Base-by-base conservation (phyloP, 164 flowering plant genomes). In the Macadamia integrifolia region DNA sequence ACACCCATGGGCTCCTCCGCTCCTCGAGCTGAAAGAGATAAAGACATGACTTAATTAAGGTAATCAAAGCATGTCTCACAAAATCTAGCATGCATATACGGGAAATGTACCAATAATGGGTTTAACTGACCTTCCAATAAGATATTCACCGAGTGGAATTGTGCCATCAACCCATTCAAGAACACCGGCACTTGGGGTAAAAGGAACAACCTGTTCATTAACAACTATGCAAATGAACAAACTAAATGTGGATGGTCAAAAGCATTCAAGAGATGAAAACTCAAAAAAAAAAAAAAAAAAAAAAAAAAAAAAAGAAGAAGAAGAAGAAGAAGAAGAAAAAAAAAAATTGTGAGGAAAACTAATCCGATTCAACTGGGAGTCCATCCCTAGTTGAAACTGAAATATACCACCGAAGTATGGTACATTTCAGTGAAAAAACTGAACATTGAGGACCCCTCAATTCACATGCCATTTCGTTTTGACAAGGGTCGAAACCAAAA, bases 121-220 rank as follows among this genome's bases (percentile, higher is more conserved):
- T n/a, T 31, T 64, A 8, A 79, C 88, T 69, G 23, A 95, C 99
- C 99, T 92, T 79, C 98, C 99, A 58, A 87, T 67, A 66, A 95
- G 98, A 82, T 92, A 95, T 75, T 95, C 99, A 56, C 94, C 94
- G 49, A 95, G 91, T 61, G 99, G 99, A 59, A 92, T 71, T 46
- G 99, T 95, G 58, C 98, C 96, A 80, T 89, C 78, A 44, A 95
- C 99, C 99, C 99, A 95, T 80, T 95, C 99, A 76, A 92, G 90
- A 64, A 95, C 93, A 70, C 99, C 99, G 73, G 99, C 99, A 88
- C 99, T 95, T 8, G 99, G 99, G 65, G 99, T 92, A 76, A 95
- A 95, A 57, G 99, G 98, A 74, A 95, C 88, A 64, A 95, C 99
- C 99, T 95, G 78, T 73, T 52, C 77, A 79, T 65, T 9, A 70